Conservation (phyloP, 306 rosid species). For the Castanea sativa region DNA sequence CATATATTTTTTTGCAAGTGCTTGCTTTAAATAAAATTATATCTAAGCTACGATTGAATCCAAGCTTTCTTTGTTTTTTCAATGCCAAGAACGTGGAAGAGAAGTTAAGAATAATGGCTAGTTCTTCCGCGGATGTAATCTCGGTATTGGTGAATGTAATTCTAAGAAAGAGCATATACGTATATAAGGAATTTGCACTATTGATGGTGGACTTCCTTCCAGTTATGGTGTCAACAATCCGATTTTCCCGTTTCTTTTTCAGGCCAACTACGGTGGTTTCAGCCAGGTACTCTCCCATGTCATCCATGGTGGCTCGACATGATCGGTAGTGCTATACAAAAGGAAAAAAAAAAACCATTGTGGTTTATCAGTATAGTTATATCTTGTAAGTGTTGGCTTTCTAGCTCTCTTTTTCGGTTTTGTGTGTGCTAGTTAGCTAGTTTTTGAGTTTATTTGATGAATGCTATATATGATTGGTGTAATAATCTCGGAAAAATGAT, state of each 20-base stretch:
- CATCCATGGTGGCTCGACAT: conserved; percentile 50
- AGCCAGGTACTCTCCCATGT: conserved; percentile 44
- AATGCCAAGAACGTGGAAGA: not conserved
- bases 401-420: not conserved
- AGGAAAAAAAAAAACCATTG: not conserved
- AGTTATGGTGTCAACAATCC: conserved; percentile 37
- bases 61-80: not conserved
- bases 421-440: not conserved
- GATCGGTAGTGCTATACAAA: conserved; percentile 36
- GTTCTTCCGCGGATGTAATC: conserved; percentile 35
- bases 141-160: conserved; percentile 42
- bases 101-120: conserved; percentile 26
- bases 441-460: not conserved
- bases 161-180: conserved; percentile 49
- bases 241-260: conserved; percentile 37
- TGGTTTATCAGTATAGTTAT: not conserved
- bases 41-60: too few species aligned
- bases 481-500: not conserved
- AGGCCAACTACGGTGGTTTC: conserved; percentile 28
- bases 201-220: conserved; percentile 35
- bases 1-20: not conserved
- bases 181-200: conserved; percentile 34
- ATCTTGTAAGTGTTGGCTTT: not conserved
- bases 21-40: not conserved
- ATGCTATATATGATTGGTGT: not conserved